Base-by-base conservation (phyloP, 495 filamentous ascomycete species). In the Penicillium roqueforti region DNA sequence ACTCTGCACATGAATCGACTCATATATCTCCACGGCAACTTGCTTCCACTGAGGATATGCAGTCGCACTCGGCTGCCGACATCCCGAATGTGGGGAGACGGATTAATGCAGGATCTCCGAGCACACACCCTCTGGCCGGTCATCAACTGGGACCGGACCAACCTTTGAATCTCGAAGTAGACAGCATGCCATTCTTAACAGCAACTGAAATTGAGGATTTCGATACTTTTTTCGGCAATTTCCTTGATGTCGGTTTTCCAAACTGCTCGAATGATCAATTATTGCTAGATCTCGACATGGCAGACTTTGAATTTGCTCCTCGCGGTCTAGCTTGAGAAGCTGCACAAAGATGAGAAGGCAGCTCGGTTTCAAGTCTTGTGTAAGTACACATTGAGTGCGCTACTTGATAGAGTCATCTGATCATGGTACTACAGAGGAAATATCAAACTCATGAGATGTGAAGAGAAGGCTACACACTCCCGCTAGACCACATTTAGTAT, bases 191-290 rank as follows among this genome's bases (percentile, higher is more conserved):
- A 16, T 47, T 42, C 28, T 22, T 50, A 4, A 25, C 20, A 7
- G 36, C 53, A 1, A 10, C 51, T 6, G 40, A 36, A 13, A 23
- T 57, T 16, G 46, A 50, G 13, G 51, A 56, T 25, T 57, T 61
- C 26, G 61, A 64, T 22, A 47, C 47, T 6, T 51, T 61, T 22
- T 61, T 67, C 6, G 46, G 42, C 7, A 61, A 67, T 50, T 61
- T 67, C 18, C 28, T 57, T 22, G 56, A 67, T 45, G 55, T 67
- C 31, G 61, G 55, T 32, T 47, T 63, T 20, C 63, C 63, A 3
- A 67, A 37, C 13, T 42, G 32, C 16, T 37, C 51, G n/a, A 43
- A 44, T 20, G 40, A 63, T 32, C 55, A 55, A 26, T 55, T 47
- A 2, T 49, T 60, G 31, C 25, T 46, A 11, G 36, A 44, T 34